Percentiles rank a stretch among this genome's conserved stretches.
These are phyloP conservation scores for Earliella scabrosa DNA, from an alignment of 1,284 basidiomycete genomes.

Conservation along the genomic window DNA sequence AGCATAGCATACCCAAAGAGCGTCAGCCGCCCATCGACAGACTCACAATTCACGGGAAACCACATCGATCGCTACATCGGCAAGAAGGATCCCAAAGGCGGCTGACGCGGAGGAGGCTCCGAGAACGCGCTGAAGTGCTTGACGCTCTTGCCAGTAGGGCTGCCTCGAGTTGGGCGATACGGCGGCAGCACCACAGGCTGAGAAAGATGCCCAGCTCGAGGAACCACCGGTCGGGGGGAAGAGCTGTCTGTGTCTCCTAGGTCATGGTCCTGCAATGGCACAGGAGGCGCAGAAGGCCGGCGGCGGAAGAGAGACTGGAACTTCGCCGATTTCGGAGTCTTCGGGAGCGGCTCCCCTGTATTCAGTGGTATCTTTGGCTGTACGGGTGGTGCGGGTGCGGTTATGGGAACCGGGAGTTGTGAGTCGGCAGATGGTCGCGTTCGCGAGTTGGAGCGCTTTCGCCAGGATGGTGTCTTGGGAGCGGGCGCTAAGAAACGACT, in stretches of 20 bases:
- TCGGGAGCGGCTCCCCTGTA: neutral
- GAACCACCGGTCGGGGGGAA: neutral
- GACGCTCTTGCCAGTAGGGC: neutral
- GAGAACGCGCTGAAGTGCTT: neutral
- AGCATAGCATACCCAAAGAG: neutral
- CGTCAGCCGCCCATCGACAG: neutral
- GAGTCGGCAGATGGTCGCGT: neutral
- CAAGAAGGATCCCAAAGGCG: constrained; percentile 18
- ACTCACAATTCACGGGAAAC: neutral
- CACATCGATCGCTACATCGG: constrained; percentile 6
- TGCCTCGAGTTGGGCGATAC: neutral
- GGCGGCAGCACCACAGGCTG: neutral
- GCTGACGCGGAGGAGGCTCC: neutral
- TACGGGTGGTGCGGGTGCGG: neutral
- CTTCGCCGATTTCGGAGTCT: constrained; percentile 10
- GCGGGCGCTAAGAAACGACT: constrained; percentile 7
- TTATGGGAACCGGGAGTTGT: neutral
- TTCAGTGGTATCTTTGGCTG: constrained; percentile 7
- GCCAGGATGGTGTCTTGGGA: neutral
- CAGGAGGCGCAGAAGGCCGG: constrained; percentile 8
- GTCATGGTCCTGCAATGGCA: constrained; percentile 6
- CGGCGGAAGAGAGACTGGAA: constrained; percentile 17
- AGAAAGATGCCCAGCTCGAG: neutral
- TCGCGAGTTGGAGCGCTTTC: neutral
- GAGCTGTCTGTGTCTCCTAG: neutral